A percentile compares a stretch with the other conserved stretches of the same genome.
phyloP scores from a whole-genome alignment of 148 eudicot species.

The Chenopodium berlandieri region DNA sequence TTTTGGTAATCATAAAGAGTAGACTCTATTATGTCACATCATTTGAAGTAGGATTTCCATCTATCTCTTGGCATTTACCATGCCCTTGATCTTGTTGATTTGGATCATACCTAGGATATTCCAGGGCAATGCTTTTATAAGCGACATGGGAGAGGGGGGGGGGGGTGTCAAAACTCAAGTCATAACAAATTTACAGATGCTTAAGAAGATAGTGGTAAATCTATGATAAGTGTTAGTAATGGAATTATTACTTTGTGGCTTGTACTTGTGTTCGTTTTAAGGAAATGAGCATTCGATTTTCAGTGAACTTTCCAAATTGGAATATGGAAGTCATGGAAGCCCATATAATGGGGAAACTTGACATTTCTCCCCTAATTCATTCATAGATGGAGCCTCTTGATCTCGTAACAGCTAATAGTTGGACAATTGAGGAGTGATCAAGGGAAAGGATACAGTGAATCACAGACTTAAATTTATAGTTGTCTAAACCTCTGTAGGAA shows the following conservation, averaged over 20 bases:
- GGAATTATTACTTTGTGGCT: neutral
- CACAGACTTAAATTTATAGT: neutral
- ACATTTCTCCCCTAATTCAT: neutral
- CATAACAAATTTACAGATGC: neutral
- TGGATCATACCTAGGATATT: neutral
- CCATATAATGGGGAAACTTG: neutral
- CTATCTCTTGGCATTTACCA: neutral
- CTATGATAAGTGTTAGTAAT: neutral
- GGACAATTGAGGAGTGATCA: neutral
- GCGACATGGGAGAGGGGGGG: no score
- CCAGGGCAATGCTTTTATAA: neutral
- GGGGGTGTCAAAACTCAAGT: neutral
- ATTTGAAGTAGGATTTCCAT: neutral
- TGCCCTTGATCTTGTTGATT: neutral
- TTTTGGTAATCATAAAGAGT: neutral
- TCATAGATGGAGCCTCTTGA: neutral
- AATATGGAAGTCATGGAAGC: neutral
- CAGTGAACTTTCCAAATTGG: neutral
- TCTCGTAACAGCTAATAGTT: neutral
- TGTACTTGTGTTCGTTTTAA: neutral
- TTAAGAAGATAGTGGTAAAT: neutral
- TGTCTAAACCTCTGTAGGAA: neutral
- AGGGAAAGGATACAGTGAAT: neutral
- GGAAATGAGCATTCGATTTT: neutral
- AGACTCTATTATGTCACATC: neutral